These are phyloP conservation scores for Penicillium riverlandense DNA, from an alignment of 495 filamentous ascomycete genomes.

Conservation along the genomic window DNA sequence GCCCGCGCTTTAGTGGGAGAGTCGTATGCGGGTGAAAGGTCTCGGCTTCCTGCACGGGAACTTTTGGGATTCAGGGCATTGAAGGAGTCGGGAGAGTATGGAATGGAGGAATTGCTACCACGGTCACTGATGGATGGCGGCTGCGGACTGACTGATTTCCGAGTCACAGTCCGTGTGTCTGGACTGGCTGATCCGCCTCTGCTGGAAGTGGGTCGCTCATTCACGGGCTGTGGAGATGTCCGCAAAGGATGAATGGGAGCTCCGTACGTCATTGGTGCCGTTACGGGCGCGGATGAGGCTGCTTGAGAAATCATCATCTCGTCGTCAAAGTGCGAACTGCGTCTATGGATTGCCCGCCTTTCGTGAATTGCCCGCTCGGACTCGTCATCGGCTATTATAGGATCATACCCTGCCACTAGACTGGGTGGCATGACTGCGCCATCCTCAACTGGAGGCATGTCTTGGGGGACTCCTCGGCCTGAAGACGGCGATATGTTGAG, in stretches of 20 bases:
- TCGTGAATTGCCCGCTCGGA: constrained; percentile 28
- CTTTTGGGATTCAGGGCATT: constrained; percentile 37
- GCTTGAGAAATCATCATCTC: constrained; percentile 18
- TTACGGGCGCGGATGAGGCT: constrained; percentile 12
- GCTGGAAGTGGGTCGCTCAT: constrained; percentile 16
- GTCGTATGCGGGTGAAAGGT: constrained; percentile 32
- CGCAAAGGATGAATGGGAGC: constrained; percentile 29
- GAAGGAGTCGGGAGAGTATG: constrained; percentile 85
- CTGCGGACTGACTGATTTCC: constrained; percentile 71
- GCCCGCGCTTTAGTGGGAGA: constrained; percentile 30
- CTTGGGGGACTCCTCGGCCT: not conserved
- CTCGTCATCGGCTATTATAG: constrained; percentile 44
- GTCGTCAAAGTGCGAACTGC: constrained; percentile 27
- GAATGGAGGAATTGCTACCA: constrained; percentile 50
- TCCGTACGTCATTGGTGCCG: constrained; percentile 15
- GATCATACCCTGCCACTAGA: constrained; percentile 62
- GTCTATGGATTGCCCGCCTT: constrained; percentile 12
- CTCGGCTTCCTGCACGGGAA: constrained; percentile 22
- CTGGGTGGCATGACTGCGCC: constrained; percentile 53
- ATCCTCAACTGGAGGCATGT: constrained; percentile 25
- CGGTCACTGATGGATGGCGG: constrained; percentile 49
- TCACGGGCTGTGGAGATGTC: constrained; percentile 24
- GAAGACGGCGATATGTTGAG: not conserved
- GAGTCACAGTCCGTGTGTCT: constrained; percentile 49
- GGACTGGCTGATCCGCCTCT: constrained; percentile 48